Base-by-base conservation (phyloP, 164 flowering plant genomes). In the Kingdonia uniflora region DNA sequence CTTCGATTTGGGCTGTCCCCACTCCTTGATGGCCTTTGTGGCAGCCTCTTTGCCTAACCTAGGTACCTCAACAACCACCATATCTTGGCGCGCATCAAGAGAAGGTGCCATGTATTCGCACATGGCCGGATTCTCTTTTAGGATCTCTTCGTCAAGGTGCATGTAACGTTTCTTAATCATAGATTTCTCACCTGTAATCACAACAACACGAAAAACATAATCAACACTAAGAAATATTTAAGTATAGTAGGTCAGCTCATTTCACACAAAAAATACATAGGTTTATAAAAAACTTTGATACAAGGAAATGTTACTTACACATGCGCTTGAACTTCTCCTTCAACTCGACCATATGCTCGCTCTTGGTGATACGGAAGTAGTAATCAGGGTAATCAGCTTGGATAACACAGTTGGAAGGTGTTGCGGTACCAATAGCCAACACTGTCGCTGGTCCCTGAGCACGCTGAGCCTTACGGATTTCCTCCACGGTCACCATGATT, bases 251-350 rank as follows among this genome's bases (percentile, higher is more conserved):
- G n/a, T n/a, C n/a, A n/a, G n/a, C n/a, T n/a, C n/a, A n/a, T n/a
- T n/a, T n/a, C n/a, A n/a, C n/a, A n/a, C 35, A 41, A 41, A 41
- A n/a, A 41, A 41, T 41, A n/a, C 14, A n/a, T 41, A 13, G n/a
- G 13, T 13, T 2, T 13, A 41, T 13, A 41, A 41, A 41, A 41
- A 8, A 29, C n/a, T n/a, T n/a, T n/a, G n/a, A 29, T 4, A 8
- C 35, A 29, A 8, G 8, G 35, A 29, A 29, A 4, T 29, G 4
- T 29, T 29, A 19, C 60, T 24, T 42, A 62, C 66, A 62, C 66
- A 62, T 65, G 29, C 69, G 57, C 49, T 51, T 60, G 54, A 65
- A 66, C 54, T 61, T 60, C 13, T 37, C 54, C 50, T 66, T 66
- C 37, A 66, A 37, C 13, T 66, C 61, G 26, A 61, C 61, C 33